Percentiles rank a stretch among this genome's conserved stretches.
These are phyloP conservation scores for Akanthomyces lecanii DNA, from an alignment of 2,329 filamentous ascomycete genomes.

Conservation along the genomic window DNA sequence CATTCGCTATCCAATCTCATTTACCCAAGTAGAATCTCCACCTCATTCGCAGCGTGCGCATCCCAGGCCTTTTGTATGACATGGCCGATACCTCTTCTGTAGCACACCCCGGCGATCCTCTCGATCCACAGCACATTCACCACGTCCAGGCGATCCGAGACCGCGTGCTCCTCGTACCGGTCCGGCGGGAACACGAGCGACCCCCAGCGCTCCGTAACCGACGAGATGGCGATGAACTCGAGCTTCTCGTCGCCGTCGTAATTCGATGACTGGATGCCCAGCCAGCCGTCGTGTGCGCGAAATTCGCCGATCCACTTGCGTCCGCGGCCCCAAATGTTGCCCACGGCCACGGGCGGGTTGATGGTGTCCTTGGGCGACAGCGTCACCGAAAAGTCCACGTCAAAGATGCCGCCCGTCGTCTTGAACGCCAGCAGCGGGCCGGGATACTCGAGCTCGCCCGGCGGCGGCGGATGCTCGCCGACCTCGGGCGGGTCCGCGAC, in stretches of 20 bases:
- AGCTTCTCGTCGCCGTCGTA: conserved; percentile 41
- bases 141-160: conserved; percentile 40
- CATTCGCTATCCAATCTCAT: not conserved
- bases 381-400: conserved; percentile 37
- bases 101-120: conserved; percentile 39
- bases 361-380: conserved; percentile 32
- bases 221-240: conserved; percentile 41
- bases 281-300: conserved; percentile 42
- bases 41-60: conserved; percentile 35
- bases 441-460: conserved; percentile 31
- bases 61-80: conserved; percentile 40
- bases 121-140: conserved; percentile 46
- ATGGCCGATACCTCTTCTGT: conserved; percentile 40
- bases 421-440: conserved; percentile 38
- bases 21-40: conserved; percentile 39
- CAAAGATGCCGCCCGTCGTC: conserved; percentile 37
- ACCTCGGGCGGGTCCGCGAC: conserved; percentile 31
- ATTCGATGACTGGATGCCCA: conserved; percentile 43
- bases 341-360: conserved; percentile 40
- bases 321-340: conserved; percentile 36
- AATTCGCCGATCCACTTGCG: conserved; percentile 40
- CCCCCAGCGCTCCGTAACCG: conserved; percentile 38
- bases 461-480: conserved; percentile 28
- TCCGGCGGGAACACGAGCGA: conserved; percentile 38
- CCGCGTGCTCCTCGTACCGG: conserved; percentile 38